Base-by-base conservation (phyloP, 2,329 filamentous ascomycete genomes). In the Alternaria triticina region DNA sequence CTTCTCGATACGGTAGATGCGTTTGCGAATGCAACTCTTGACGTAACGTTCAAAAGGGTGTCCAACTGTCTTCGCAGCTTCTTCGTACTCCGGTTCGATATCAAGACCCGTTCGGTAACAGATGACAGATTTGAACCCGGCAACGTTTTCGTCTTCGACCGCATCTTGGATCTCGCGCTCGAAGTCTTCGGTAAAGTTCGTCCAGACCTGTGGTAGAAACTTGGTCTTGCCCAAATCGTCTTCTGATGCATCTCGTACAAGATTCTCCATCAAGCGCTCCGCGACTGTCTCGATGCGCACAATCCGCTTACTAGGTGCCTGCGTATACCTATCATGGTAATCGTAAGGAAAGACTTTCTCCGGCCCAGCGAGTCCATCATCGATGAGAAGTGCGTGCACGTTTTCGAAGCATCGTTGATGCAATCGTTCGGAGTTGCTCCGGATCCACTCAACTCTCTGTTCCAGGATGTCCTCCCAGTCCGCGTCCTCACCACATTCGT, bases 71-170 rank as follows among this genome's bases (percentile, higher is more conserved):
- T 70, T 66, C 6, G 77, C 73, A 49, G 74, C 74, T 2, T 80
- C 80, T 23, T 81, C 74, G 11, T 82, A 82, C 2, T 83, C 81
- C 1, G 83, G 76, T 57, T 85, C 81, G 8, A 84, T 74, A n/a
- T 86, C 81, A 15, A 95, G 83, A 0, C 93, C 93, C 0, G 89
- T 92, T 13, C 92, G 86, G 76, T 96, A 96, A 80, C 92, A 95
- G 59, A 96, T 88, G 52, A 94, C 88, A 1, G 89, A 92, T 78
- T 96, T 96, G 85, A 96, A 96, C 3, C 87, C 93, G 1, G 88
- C 91, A 2, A 96, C 89, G 17, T 89, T 85, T 0, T 86, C 81
- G 72, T 96, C 89, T 0, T 83, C 81, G 25, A 94, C 83, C 3
- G 87, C 85, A 2, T 83, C 78, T 11, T 81, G 74, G 36, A 96